These are phyloP conservation scores for Barnettozyma salicaria DNA, from an alignment of 805 yeast genomes.

Conservation along the genomic window DNA sequence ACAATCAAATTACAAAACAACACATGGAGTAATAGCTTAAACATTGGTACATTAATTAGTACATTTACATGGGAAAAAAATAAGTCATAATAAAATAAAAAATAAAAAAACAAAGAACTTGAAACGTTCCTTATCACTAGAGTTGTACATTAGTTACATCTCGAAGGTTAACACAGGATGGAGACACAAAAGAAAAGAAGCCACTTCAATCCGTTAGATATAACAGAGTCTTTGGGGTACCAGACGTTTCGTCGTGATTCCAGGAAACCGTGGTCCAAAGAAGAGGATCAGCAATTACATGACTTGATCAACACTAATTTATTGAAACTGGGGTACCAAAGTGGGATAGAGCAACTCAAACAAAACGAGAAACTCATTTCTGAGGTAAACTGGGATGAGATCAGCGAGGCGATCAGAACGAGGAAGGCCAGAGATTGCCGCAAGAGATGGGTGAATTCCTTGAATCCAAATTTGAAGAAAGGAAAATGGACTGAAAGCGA, in stretches of 20 bases:
- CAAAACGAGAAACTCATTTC: conserved; percentile 24
- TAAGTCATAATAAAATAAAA: not conserved
- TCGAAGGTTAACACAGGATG: too few species aligned
- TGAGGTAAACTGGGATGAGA: conserved; percentile 55
- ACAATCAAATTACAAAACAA: not conserved
- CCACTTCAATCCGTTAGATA: conserved; percentile 36
- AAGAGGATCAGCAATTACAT: conserved; percentile 59
- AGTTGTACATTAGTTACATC: too few species aligned
- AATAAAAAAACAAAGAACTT: not conserved
- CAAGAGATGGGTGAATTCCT: conserved; percentile 80
- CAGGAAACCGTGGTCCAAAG: conserved; percentile 67
- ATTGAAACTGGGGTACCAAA: conserved; percentile 28
- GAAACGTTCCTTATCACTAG: too few species aligned
- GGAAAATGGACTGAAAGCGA: conserved; percentile 87
- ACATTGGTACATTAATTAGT: too few species aligned
- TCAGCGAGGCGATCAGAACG: conserved; percentile 41
- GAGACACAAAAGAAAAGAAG: conserved; percentile 20
- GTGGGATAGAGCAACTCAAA: conserved; percentile 30
- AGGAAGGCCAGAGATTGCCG: conserved; percentile 79
- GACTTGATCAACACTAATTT: conserved; percentile 35
- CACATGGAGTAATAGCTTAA: not conserved
- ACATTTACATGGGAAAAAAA: too few species aligned
- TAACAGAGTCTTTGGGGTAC: conserved; percentile 69
- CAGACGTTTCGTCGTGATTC: conserved; percentile 61
- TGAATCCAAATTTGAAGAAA: conserved; percentile 74